Percentiles rank a stretch among this genome's conserved stretches.
Evolutionary conservation across 371 early-diverging fungal genomes (phyloP).

Genomic region (Massospora cicadina): DNA sequence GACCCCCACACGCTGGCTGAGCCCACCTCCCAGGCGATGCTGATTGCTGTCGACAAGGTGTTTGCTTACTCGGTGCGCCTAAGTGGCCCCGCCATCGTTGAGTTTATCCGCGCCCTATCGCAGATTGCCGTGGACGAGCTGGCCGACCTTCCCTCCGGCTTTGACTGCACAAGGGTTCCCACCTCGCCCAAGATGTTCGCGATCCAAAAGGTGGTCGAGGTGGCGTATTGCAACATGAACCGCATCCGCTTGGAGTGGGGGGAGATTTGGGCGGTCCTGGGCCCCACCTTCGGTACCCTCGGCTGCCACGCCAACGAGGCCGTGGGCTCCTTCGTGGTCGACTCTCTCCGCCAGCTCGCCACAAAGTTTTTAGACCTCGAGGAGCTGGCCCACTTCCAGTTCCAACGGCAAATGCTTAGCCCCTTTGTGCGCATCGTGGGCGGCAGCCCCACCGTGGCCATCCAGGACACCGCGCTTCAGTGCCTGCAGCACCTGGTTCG

Average conservation of each 20-base stretch:
- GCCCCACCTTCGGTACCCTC: constrained; percentile 55
- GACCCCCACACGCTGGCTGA: constrained; percentile 10
- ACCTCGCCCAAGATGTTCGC: constrained; percentile 60
- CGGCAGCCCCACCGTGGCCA: constrained; percentile 47
- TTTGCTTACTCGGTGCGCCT: constrained; percentile 33
- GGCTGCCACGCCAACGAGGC: constrained; percentile 34
- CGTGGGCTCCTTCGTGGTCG: constrained; percentile 78
- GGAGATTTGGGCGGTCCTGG: constrained; percentile 82
- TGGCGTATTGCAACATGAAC: constrained; percentile 91
- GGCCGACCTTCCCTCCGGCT: constrained; percentile 33
- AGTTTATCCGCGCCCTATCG: constrained; percentile 76
- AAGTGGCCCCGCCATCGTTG: constrained; percentile 50
- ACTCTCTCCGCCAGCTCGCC: constrained; percentile 81
- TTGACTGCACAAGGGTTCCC: constrained; percentile 6
- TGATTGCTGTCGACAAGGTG: constrained; percentile 47
- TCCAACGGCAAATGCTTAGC: constrained; percentile 85
- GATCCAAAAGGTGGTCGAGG: constrained; percentile 79
- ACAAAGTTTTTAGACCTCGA: constrained; percentile 89
- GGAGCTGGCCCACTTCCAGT: constrained; percentile 86
- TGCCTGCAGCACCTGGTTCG: constrained; percentile 81
- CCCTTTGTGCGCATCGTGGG: constrained; percentile 77
- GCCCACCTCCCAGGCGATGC: constrained; percentile 31
- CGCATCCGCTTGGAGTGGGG: constrained; percentile 95
- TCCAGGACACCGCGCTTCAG: constrained; percentile 82
- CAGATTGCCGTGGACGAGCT: constrained; percentile 82